Evolutionary conservation across 176 grass and related monocot species (phyloP).

Genomic region (Oryza longistaminata): DNA sequence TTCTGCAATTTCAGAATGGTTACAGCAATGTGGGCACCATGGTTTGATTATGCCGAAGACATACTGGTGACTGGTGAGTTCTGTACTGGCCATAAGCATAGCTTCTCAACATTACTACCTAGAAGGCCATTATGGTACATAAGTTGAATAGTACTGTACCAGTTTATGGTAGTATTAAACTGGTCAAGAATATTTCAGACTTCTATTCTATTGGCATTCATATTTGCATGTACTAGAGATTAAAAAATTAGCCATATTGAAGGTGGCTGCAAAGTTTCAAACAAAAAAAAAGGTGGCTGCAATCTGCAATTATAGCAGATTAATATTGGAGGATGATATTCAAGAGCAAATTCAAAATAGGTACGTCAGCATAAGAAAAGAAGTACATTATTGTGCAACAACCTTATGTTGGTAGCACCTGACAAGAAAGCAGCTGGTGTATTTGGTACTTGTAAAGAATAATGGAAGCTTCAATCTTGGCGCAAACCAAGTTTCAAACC

Average conservation of each 20-base stretch:
- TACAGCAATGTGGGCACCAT: background rate
- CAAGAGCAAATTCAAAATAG: conserved; percentile 6
- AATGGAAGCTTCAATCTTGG: background rate
- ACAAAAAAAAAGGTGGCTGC: background rate
- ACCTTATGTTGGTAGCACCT: conserved; percentile 5
- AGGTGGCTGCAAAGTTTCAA: background rate
- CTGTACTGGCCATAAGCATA: background rate
- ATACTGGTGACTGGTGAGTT: background rate
- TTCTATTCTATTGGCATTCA: background rate
- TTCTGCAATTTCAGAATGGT: background rate
- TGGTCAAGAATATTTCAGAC: background rate
- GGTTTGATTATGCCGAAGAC: background rate
- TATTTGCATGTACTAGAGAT: background rate
- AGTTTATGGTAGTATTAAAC: background rate
- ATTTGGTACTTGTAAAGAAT: conserved; percentile 5
- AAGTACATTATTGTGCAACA: background rate
- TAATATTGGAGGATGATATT: background rate
- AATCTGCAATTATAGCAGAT: background rate
- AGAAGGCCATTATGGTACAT: background rate
- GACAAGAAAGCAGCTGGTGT: background rate
- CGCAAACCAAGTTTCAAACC: conserved; percentile 16
- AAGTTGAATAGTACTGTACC: too few relatives aligned
- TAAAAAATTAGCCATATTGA: background rate
- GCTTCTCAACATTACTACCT: background rate
- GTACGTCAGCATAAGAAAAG: background rate